A percentile compares a stretch with the other conserved stretches of the same genome.
Evolutionary conservation across 2,329 filamentous ascomycete genomes (phyloP).

Genomic region (Ilyonectria destructans): DNA sequence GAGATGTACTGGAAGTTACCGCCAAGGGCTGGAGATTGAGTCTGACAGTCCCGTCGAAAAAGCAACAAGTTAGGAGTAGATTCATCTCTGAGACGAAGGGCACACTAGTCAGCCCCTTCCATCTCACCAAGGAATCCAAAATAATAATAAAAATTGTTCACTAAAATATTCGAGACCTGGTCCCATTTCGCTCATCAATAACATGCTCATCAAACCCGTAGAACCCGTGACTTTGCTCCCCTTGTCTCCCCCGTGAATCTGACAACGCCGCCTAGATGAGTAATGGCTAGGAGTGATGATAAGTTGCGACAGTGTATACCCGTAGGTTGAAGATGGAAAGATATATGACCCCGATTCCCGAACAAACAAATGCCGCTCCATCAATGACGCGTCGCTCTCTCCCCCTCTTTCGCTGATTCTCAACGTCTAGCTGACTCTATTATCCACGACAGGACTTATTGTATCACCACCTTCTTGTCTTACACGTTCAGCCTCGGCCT

Average conservation of each 20-base stretch:
- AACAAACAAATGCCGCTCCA: constrained; percentile 30
- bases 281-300: constrained; percentile 36
- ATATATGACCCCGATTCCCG: constrained; percentile 33
- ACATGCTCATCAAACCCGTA: constrained; percentile 25
- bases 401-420: background rate
- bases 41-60: background rate
- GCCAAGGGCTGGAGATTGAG: background rate
- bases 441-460: constrained; percentile 59
- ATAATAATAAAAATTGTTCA: constrained; percentile 34
- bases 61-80: constrained; percentile 7
- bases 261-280: constrained; percentile 46
- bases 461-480: constrained; percentile 63
- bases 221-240: constrained; percentile 27
- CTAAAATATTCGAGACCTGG: constrained; percentile 22
- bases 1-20: constrained; percentile 2
- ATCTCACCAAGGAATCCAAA: constrained; percentile 30
- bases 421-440: constrained; percentile 64
- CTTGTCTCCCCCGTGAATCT: constrained; percentile 35
- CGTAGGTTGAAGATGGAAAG: constrained; percentile 33
- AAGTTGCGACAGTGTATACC: constrained; percentile 39
- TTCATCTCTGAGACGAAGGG: background rate
- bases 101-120: background rate
- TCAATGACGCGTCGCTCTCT: constrained; percentile 22
- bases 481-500: constrained; percentile 68
- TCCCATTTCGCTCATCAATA: constrained; percentile 34